These are phyloP conservation scores for Samsoniella hepiali DNA, from an alignment of 2,329 filamentous ascomycete species.

Conservation along the genomic window DNA sequence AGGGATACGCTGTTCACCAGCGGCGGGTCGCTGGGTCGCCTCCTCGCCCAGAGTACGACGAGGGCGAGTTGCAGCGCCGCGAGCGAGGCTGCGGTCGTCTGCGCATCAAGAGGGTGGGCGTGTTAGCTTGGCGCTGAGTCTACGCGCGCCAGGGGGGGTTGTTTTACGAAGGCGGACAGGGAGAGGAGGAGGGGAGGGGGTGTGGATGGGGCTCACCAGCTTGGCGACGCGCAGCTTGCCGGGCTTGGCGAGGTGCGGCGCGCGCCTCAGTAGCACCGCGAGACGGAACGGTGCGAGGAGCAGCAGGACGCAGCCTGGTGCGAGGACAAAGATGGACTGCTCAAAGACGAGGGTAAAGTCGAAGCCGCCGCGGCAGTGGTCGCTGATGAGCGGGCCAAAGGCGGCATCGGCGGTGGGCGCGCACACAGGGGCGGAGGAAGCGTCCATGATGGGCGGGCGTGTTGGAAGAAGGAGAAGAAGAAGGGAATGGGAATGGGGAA, in stretches of 20 bases:
- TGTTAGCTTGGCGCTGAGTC: not conserved
- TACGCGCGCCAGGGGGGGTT: not conserved
- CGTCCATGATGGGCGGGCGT: conserved; percentile 25
- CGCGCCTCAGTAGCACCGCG: conserved; percentile 25
- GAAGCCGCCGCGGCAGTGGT: conserved; percentile 38
- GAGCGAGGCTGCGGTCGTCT: conserved; percentile 28
- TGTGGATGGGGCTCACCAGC: conserved; percentile 24
- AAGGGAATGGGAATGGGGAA: not conserved
- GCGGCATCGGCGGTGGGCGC: conserved; percentile 25
- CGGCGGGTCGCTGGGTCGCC: conserved; percentile 1
- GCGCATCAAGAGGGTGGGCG: conserved; percentile 1
- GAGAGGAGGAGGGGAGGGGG: not conserved
- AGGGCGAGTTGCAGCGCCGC: conserved; percentile 33
- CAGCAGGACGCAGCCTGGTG: conserved; percentile 31
- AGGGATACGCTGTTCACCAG: conserved; percentile 29
- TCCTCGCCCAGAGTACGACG: conserved; percentile 32
- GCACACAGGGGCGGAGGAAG: conserved; percentile 22
- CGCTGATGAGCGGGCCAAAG: conserved; percentile 27
- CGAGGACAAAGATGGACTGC: conserved; percentile 33
- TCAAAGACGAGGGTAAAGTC: conserved; percentile 52
- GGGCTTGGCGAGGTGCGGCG: conserved; percentile 26
- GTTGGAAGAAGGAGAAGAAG: conserved; percentile 1
- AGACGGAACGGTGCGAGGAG: conserved; percentile 33
- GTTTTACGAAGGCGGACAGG: too few species aligned
- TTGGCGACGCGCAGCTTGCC: conserved; percentile 27